Conservation (phyloP, 805 yeast species). For the Wickerhamomyces tratensis region DNA sequence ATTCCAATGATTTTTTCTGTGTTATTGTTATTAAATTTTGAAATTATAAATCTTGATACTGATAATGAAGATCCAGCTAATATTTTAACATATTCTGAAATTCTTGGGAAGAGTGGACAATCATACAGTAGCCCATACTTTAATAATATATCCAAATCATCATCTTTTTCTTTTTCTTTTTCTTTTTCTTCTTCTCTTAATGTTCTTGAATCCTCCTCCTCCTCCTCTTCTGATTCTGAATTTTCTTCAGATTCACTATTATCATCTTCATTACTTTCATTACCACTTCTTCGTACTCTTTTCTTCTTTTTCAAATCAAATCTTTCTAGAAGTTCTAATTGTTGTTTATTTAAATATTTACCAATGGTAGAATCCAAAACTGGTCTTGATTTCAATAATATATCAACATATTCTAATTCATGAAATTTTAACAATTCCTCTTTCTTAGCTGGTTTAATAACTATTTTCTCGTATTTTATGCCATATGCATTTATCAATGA, state of each 20-base stretch:
- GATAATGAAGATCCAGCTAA: conserved; percentile 51
- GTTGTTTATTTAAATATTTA: conserved; percentile 9
- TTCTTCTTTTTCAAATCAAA: not conserved
- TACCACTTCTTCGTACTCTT: not conserved
- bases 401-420: conserved; percentile 29
- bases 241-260: not conserved
- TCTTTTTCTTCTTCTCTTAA: not conserved
- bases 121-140: conserved; percentile 46
- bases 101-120: conserved; percentile 50
- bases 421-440: conserved; percentile 41
- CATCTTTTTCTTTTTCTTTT: conserved; percentile 2
- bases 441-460: conserved; percentile 19
- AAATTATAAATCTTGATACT: conserved; percentile 29
- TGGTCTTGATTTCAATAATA: conserved; percentile 22
- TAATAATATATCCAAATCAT: conserved; percentile 9
- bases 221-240: conserved; percentile 1
- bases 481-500: conserved; percentile 32
- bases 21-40: conserved; percentile 12
- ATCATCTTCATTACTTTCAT: not conserved
- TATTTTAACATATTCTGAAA: conserved; percentile 37
- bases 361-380: not conserved
- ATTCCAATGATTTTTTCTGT: conserved; percentile 26
- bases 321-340: conserved; percentile 7
- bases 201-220: no score
- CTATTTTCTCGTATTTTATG: conserved; percentile 19